phyloP scores from a whole-genome alignment of 352 stramenopile species.

The Pythium scleroteichum region DNA sequence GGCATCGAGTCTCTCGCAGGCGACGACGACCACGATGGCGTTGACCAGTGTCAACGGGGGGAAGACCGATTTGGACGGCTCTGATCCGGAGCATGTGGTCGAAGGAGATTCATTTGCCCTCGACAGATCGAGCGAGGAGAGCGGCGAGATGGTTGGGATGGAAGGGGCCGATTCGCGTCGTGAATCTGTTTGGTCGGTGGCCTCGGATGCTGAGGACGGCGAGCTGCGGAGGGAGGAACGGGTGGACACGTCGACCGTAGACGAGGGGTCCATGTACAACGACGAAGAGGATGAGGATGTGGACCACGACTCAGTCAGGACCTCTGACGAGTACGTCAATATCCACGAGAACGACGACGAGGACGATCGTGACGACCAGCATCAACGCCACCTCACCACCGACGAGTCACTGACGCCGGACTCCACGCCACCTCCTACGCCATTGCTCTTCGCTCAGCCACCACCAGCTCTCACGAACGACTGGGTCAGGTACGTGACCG shows the following conservation, averaged over 20 bases:
- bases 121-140: neutral
- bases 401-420: conserved; percentile 27
- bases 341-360: conserved; percentile 12
- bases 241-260: conserved; percentile 27
- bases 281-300: conserved; percentile 19
- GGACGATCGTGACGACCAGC: conserved; percentile 5
- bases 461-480: conserved; percentile 1
- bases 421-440: conserved; percentile 25
- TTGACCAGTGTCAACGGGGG: too few species aligned
- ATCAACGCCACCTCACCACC: neutral
- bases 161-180: neutral
- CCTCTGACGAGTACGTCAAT: conserved; percentile 27
- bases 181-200: conserved; percentile 10
- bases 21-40: too few species aligned
- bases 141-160: neutral
- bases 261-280: conserved; percentile 29
- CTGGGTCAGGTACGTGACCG: conserved; percentile 36
- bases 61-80: too few species aligned
- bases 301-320: conserved; percentile 8
- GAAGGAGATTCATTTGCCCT: neutral
- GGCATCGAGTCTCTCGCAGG: neutral
- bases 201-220: conserved; percentile 4
- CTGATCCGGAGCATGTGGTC: too few species aligned
- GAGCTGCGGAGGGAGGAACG: conserved; percentile 21
- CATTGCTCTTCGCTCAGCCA: conserved; percentile 1